Percentiles rank a stretch among this genome's conserved stretches.
These are phyloP conservation scores for Russula sp. DNA, from an alignment of 768 basidiomycete species.

Conservation along the genomic window DNA sequence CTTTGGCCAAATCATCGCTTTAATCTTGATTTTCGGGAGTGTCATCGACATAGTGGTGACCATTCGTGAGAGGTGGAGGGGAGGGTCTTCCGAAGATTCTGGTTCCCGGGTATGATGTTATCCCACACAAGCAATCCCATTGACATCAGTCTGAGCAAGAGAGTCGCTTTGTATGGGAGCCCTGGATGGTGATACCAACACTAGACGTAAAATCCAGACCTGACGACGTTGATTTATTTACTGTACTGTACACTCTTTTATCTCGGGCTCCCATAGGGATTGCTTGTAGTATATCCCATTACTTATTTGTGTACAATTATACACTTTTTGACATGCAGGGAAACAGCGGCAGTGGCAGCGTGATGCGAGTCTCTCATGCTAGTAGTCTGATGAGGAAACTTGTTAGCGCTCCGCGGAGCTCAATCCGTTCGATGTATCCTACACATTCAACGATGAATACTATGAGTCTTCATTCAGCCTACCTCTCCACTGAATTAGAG, in stretches of 20 bases:
- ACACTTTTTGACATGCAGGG: no score
- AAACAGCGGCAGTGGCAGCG: no score
- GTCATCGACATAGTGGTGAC: background rate
- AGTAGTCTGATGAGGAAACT: no score
- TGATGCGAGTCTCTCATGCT: no score
- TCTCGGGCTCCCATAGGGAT: background rate
- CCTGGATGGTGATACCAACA: no score
- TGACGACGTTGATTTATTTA: background rate
- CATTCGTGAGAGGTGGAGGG: background rate
- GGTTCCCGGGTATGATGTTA: background rate
- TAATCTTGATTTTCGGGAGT: background rate
- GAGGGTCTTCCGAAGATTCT: background rate
- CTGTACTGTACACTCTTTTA: background rate
- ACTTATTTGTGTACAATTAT: no score
- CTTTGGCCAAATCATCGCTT: slow-evolving; percentile 9
- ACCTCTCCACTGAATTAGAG: background rate
- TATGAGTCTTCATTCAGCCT: no score
- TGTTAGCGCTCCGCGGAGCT: background rate
- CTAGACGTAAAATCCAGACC: no score
- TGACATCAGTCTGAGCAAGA: no score
- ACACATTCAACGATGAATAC: background rate
- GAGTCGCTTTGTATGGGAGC: no score
- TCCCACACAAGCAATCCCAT: no score
- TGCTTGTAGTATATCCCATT: background rate
- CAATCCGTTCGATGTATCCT: background rate